Base-by-base conservation (phyloP, 176 grass and related monocot species). In the Phyllostachys edulis region DNA sequence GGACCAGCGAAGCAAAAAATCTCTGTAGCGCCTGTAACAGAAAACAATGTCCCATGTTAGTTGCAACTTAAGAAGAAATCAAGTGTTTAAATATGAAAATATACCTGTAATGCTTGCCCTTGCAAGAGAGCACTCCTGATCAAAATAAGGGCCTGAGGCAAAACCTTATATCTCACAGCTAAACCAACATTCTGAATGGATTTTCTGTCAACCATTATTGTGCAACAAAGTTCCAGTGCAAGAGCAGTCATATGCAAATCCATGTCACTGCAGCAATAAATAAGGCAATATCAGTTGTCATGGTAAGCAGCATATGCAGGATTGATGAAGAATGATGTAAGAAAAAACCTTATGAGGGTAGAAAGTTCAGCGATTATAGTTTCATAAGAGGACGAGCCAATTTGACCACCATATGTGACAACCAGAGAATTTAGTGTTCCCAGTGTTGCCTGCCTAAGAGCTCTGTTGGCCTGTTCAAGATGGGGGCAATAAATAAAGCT, bases 241-340 rank as follows among this genome's bases (percentile, higher is more conserved):
- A 97, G 91, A 26, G 94, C 94, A 29, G 94, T 94, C 94, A 97
- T 97, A 78, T 97, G 94, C 45, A 97, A 81, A 71, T 97, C 94
- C 88, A 80, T 91, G 74, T 97, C 94, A 85, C 94, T 97, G 83
- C 61, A 71, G 87, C 44, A 84, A 77, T 46, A 39, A 5, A 55
- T 14, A 73, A 69, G n/a, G 50, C 42, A 47, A 68, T 24, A 46
- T 15, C 21, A 75, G 34, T 62, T 11, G 32, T 68, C 37, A 41
- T 23, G 34, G 4, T 36, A 71, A 1, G 37, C 23, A 71, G 84
- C 45, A 66, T 52, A 81, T 59, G 38, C 73, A 56, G 6, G 39
- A 56, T 52, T 39, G 9, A 45, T 39, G 1, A 56, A 80, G 11
- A 55, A 73, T 7, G 38, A 14, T 34, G 21, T 4, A 59, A 56